These are phyloP conservation scores for Monascus ruber DNA, from an alignment of 2,329 filamentous ascomycete genomes.

Conservation along the genomic window DNA sequence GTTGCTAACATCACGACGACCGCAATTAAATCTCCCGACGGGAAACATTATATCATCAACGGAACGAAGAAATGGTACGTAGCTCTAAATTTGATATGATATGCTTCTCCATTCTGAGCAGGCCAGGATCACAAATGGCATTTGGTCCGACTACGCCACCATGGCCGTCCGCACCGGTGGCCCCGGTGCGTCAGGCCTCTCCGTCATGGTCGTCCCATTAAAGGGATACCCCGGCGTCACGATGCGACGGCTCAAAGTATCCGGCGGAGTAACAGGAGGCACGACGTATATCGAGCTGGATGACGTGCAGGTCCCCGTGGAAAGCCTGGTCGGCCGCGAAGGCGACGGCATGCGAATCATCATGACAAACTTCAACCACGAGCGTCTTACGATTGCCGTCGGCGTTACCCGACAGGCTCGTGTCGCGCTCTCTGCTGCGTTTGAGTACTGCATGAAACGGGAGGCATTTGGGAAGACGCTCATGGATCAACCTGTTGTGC, in stretches of 20 bases:
- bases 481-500: slow-evolving; percentile 63
- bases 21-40: slow-evolving; percentile 50
- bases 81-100: background rate
- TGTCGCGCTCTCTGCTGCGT: slow-evolving; percentile 48
- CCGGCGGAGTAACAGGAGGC: slow-evolving; percentile 53
- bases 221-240: slow-evolving; percentile 54
- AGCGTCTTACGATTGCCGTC: slow-evolving; percentile 57
- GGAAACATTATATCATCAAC: slow-evolving; percentile 59
- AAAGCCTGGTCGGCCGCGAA: slow-evolving; percentile 59
- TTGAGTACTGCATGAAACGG: slow-evolving; percentile 53
- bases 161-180: slow-evolving; percentile 67
- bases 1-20: slow-evolving; percentile 63
- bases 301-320: slow-evolving; percentile 59
- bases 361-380: slow-evolving; percentile 74
- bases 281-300: slow-evolving; percentile 69
- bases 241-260: slow-evolving; percentile 57
- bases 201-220: slow-evolving; percentile 59
- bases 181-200: slow-evolving; percentile 51
- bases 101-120: background rate
- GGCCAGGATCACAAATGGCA: slow-evolving; percentile 55
- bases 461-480: slow-evolving; percentile 58
- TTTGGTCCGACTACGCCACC: slow-evolving; percentile 55
- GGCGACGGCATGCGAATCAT: slow-evolving; percentile 63
- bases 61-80: slow-evolving; percentile 63
- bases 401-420: slow-evolving; percentile 51